Conservation (phyloP, 2,329 filamentous ascomycete genomes). For the Pestalotiopsis sp. region DNA sequence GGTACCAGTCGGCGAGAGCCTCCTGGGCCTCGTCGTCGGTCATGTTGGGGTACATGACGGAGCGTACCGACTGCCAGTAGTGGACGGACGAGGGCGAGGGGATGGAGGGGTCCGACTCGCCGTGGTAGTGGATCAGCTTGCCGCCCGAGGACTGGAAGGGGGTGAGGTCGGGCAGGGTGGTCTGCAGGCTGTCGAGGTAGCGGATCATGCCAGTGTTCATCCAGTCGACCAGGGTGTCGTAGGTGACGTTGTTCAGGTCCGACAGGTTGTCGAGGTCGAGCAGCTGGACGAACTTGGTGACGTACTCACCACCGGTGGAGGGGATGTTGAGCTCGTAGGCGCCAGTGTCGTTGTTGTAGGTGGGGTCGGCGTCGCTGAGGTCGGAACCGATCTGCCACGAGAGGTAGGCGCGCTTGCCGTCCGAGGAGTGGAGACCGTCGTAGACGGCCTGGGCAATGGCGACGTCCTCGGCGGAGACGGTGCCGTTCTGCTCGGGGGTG, state of each 20-base stretch:
- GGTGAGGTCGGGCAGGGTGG: slow-evolving; percentile 36
- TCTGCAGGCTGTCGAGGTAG: slow-evolving; percentile 47
- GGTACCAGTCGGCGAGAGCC: slow-evolving; percentile 55
- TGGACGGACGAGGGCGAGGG: slow-evolving; percentile 44
- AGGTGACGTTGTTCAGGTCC: slow-evolving; percentile 50
- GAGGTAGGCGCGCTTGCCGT: slow-evolving; percentile 37
- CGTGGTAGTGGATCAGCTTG: slow-evolving; percentile 50
- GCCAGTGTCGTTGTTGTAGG: slow-evolving; percentile 34
- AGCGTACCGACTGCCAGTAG: slow-evolving; percentile 51
- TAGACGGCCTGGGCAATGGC: slow-evolving; percentile 36
- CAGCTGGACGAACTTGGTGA: slow-evolving; percentile 44
- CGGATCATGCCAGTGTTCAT: slow-evolving; percentile 50
- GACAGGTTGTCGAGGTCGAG: slow-evolving; percentile 42
- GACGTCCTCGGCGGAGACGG: slow-evolving; percentile 24
- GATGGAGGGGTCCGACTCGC: slow-evolving; percentile 45
- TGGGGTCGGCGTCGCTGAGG: slow-evolving; percentile 33
- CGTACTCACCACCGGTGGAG: slow-evolving; percentile 36
- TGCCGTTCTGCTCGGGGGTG: slow-evolving; percentile 37
- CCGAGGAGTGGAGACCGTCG: slow-evolving; percentile 35
- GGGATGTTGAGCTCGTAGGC: slow-evolving; percentile 35
- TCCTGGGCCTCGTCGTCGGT: slow-evolving; percentile 38
- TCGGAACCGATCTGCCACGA: slow-evolving; percentile 36
- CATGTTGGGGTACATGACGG: slow-evolving; percentile 49
- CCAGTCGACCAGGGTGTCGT: slow-evolving; percentile 59
- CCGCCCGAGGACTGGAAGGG: slow-evolving; percentile 38